phyloP scores from a whole-genome alignment of 164 flowering plant genomes.

The Vitis labrusca region DNA sequence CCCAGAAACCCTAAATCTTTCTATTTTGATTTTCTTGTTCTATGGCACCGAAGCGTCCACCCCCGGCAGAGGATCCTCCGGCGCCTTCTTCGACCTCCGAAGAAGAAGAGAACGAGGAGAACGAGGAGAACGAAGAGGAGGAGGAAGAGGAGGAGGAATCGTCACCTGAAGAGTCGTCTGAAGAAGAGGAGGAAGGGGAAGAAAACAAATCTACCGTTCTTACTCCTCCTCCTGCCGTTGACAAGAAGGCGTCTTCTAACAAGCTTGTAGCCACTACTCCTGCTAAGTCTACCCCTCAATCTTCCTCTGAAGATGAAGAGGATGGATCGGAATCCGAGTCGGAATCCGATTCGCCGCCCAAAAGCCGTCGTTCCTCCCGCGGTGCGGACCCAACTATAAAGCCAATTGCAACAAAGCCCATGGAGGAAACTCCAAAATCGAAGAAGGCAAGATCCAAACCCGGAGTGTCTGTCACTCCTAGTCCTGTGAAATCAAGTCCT shows the following conservation, averaged over 20 bases:
- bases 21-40: neutral
- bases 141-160: slow-evolving; percentile 16
- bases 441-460: slow-evolving; percentile 20
- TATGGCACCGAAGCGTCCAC: slow-evolving; percentile 30
- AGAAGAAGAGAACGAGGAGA: slow-evolving; percentile 6
- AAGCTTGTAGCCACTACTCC: neutral
- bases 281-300: neutral
- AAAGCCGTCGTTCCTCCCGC: neutral
- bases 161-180: slow-evolving; percentile 1
- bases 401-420: slow-evolving; percentile 39
- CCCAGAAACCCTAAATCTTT: slow-evolving; percentile 1
- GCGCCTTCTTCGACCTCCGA: slow-evolving; percentile 17
- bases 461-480: neutral
- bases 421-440: slow-evolving; percentile 18
- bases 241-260: slow-evolving; percentile 1
- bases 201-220: neutral
- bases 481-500: slow-evolving; percentile 19
- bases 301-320: slow-evolving; percentile 13
- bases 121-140: slow-evolving; percentile 10
- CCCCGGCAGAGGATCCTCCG: slow-evolving; percentile 20
- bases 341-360: slow-evolving; percentile 16
- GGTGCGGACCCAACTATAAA: slow-evolving; percentile 15
- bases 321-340: slow-evolving; percentile 22
- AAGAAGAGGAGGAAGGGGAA: slow-evolving; percentile 6
- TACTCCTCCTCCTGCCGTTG: slow-evolving; percentile 1